These are phyloP conservation scores for Quambalaria eucalypti DNA, from an alignment of 1,284 basidiomycete genomes.

Conservation along the genomic window DNA sequence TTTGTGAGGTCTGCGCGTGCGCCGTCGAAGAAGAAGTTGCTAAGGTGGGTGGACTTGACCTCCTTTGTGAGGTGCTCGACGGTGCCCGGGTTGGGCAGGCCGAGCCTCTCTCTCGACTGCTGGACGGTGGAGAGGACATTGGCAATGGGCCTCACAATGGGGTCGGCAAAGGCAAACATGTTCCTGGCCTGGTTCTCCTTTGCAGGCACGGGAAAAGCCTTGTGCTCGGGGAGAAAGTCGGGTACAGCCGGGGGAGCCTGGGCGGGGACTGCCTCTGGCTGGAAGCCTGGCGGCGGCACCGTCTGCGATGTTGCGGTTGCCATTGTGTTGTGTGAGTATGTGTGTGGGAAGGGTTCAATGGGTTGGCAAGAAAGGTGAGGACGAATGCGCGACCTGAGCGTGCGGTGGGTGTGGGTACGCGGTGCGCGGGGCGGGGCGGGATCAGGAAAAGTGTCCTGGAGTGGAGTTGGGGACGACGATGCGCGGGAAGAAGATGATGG, in stretches of 20 bases:
- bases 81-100: conserved; percentile 41
- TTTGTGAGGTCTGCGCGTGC: conserved; percentile 91
- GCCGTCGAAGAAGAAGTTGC: conserved; percentile 95
- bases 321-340: neutral
- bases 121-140: conserved; percentile 16
- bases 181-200: neutral
- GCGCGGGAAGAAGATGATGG: too few relatives aligned
- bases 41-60: conserved; percentile 66
- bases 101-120: conserved; percentile 29
- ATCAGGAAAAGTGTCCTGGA: too few relatives aligned
- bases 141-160: conserved; percentile 26
- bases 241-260: neutral
- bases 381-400: too few relatives aligned
- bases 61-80: conserved; percentile 40
- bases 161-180: conserved; percentile 19
- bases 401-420: too few relatives aligned
- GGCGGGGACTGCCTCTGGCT: neutral
- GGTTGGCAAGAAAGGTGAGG: neutral
- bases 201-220: conserved; percentile 5
- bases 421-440: too few relatives aligned
- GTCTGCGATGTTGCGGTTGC: neutral
- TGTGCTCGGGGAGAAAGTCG: conserved; percentile 8
- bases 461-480: too few relatives aligned
- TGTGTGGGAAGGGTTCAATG: neutral
- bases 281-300: conserved; percentile 6